phyloP scores from a whole-genome alignment of 768 basidiomycete species.

The Exsudoporus frostii region DNA sequence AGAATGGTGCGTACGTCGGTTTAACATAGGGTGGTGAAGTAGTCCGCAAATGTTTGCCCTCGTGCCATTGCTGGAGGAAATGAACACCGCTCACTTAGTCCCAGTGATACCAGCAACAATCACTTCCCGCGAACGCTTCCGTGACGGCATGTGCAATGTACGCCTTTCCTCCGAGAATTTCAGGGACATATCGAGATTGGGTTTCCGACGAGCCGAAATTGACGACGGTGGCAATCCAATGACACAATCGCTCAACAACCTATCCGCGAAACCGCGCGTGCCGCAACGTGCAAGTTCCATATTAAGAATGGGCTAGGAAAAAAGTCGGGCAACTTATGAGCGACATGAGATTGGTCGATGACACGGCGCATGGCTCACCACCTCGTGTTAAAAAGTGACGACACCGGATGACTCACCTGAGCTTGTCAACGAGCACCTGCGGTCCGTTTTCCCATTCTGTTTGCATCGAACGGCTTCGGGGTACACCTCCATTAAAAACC shows the following conservation, averaged over 20 bases:
- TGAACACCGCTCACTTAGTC: slow-evolving; percentile 58
- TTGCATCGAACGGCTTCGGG: slow-evolving; percentile 79
- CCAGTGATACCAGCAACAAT: slow-evolving; percentile 86
- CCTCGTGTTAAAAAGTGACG: slow-evolving; percentile 81
- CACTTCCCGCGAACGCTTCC: slow-evolving; percentile 91
- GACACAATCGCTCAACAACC: slow-evolving; percentile 73
- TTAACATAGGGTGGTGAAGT: slow-evolving; percentile 75
- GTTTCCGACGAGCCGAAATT: slow-evolving; percentile 83
- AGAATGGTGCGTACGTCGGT: slow-evolving; percentile 49
- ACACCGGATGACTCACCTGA: slow-evolving; percentile 52
- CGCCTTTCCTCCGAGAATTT: slow-evolving; percentile 74
- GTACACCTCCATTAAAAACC: slow-evolving; percentile 70
- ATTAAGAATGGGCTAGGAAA: slow-evolving; percentile 63
- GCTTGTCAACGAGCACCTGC: slow-evolving; percentile 79
- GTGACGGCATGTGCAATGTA: slow-evolving; percentile 87
- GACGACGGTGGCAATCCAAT: slow-evolving; percentile 89
- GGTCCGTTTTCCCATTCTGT: slow-evolving; percentile 82
- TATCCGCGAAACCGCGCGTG: slow-evolving; percentile 85
- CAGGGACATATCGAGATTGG: slow-evolving; percentile 65
- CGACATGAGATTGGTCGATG: neutral
- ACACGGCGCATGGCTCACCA: slow-evolving; percentile 20
- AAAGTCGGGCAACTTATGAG: neutral
- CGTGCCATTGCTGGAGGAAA: neutral
- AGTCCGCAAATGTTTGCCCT: slow-evolving; percentile 59
- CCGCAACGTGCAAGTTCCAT: slow-evolving; percentile 81